Percentiles rank a stretch among this genome's conserved stretches.
These are phyloP conservation scores for Ascochyta fabae DNA, from an alignment of 2,329 filamentous ascomycete genomes.

Conservation along the genomic window DNA sequence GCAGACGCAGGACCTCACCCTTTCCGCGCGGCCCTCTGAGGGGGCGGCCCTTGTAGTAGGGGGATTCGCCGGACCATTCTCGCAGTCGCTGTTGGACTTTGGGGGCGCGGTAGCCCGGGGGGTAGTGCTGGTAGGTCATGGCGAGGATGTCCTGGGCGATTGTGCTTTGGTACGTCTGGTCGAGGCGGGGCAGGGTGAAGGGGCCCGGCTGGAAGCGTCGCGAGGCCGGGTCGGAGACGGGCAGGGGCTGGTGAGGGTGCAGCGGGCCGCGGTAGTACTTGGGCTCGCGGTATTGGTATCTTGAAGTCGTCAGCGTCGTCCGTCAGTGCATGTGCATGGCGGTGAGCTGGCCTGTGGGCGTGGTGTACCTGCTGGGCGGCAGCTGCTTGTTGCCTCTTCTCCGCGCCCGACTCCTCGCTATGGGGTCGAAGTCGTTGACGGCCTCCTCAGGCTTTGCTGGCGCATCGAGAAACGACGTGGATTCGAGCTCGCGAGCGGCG, in stretches of 20 bases:
- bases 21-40: constrained; percentile 83
- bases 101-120: constrained; percentile 72
- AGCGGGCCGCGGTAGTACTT: constrained; percentile 94
- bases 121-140: constrained; percentile 83
- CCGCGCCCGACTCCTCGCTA: constrained; percentile 54
- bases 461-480: constrained; percentile 53
- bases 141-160: constrained; percentile 87
- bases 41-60: constrained; percentile 91
- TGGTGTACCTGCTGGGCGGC: constrained; percentile 61
- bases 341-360: neutral
- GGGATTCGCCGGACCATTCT: constrained; percentile 86
- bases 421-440: constrained; percentile 57
- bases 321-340: neutral
- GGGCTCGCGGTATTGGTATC: constrained; percentile 93
- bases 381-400: constrained; percentile 51
- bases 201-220: constrained; percentile 89
- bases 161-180: constrained; percentile 88
- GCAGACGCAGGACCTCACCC: constrained; percentile 69
- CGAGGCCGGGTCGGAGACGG: constrained; percentile 83
- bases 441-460: constrained; percentile 50
- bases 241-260: constrained; percentile 90
- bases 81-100: constrained; percentile 72
- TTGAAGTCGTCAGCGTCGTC: constrained; percentile 45
- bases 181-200: constrained; percentile 84
- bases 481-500: constrained; percentile 56